These are phyloP conservation scores for Saturnispora dispora DNA, from an alignment of 805 yeast species.

Conservation along the genomic window DNA sequence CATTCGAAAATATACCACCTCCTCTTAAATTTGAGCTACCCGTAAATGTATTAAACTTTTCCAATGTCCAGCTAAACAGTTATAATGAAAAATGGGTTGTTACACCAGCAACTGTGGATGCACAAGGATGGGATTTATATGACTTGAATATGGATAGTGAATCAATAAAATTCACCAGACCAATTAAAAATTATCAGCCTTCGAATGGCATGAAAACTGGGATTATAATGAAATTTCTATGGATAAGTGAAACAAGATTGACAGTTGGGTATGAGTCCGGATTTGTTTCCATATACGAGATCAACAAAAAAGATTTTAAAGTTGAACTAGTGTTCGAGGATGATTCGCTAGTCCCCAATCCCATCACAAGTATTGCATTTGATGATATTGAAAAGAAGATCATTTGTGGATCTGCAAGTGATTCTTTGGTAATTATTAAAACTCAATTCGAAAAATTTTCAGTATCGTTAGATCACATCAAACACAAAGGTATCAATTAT, in stretches of 20 bases:
- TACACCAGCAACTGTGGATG: conserved; percentile 56
- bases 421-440: neutral
- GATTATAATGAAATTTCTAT: conserved; percentile 52
- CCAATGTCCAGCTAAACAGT: conserved; percentile 43
- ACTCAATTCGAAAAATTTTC: neutral
- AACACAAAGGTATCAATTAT: conserved; percentile 32
- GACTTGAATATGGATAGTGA: conserved; percentile 10
- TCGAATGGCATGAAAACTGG: conserved; percentile 30
- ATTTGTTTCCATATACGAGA: conserved; percentile 31
- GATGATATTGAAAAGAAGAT: conserved; percentile 27
- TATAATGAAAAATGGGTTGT: conserved; percentile 23
- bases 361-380: conserved; percentile 37
- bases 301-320: conserved; percentile 14
- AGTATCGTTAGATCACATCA: conserved; percentile 15
- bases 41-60: conserved; percentile 65
- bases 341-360: conserved; percentile 42
- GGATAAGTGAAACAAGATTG: conserved; percentile 28
- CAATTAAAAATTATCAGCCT: conserved; percentile 14
- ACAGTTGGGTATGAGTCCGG: conserved; percentile 72
- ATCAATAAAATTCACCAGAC: conserved; percentile 17
- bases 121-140: conserved; percentile 60
- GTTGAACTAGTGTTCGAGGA: conserved; percentile 16
- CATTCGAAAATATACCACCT: conserved; percentile 3
- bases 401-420: conserved; percentile 34
- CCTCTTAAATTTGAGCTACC: conserved; percentile 41